Conservation (phyloP, 805 yeast genomes). For the Candida nanaspora region DNA sequence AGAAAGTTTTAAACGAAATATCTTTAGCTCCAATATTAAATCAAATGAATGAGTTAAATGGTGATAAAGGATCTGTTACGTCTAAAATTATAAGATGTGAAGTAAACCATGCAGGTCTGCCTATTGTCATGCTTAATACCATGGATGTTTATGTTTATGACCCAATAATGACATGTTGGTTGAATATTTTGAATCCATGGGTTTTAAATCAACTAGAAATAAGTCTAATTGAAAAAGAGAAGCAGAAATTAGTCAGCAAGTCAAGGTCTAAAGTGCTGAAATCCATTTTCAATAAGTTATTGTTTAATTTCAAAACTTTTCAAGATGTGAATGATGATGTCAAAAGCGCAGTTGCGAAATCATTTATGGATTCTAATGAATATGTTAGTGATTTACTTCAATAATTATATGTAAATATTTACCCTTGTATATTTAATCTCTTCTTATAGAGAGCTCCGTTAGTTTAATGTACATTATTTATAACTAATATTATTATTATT, state of each 20-base stretch:
- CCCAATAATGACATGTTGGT: slow-evolving; percentile 38
- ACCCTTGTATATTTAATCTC: no score
- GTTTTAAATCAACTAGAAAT: slow-evolving; percentile 6
- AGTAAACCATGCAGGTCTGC: slow-evolving; percentile 31
- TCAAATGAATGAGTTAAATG: slow-evolving; percentile 17
- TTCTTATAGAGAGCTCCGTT: neutral
- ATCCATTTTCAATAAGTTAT: neutral
- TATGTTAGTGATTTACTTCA: neutral
- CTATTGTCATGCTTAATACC: slow-evolving; percentile 32
- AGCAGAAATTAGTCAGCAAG: neutral
- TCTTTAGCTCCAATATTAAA: slow-evolving; percentile 51
- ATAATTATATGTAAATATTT: neutral
- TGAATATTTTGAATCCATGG: slow-evolving; percentile 35
- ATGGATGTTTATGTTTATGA: slow-evolving; percentile 36
- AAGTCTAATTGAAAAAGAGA: neutral
- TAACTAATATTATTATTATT: neutral
- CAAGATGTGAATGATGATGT: neutral
- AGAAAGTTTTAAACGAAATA: slow-evolving; percentile 32
- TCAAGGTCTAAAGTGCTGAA: neutral
- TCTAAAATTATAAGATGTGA: slow-evolving; percentile 25
- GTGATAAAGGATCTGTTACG: slow-evolving; percentile 16
- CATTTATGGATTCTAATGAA: neutral
- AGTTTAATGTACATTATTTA: neutral
- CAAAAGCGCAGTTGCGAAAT: neutral
- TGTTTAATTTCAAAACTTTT: neutral